Conservation (phyloP, 192 early-diverging fungal genomes). For the Lobosporangium transversale region DNA sequence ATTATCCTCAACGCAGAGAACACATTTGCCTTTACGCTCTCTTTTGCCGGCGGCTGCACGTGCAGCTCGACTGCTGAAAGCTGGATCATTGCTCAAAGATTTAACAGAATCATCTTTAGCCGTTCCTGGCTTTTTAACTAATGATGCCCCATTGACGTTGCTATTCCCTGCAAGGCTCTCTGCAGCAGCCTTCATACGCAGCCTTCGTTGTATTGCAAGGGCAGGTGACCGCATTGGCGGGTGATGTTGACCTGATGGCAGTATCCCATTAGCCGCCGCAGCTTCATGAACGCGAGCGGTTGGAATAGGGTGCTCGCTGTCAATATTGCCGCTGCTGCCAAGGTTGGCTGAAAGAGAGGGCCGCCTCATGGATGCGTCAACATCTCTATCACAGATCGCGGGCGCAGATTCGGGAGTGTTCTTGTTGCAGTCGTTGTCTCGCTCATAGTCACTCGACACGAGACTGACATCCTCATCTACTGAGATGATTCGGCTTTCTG, state of each 20-base stretch:
- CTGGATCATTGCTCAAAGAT: conserved; percentile 20
- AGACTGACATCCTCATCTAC: conserved; percentile 11
- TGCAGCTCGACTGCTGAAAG: conserved; percentile 20
- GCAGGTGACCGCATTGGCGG: not conserved
- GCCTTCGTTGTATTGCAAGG: not conserved
- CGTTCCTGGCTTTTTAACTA: not conserved
- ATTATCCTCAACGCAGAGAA: conserved; percentile 60
- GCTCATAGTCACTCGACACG: conserved; percentile 34
- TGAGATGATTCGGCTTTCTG: conserved; percentile 13
- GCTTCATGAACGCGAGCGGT: not conserved
- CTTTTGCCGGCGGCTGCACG: conserved; percentile 37
- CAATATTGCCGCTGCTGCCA: no score
- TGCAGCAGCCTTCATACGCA: not conserved
- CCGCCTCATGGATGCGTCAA: conserved; percentile 1
- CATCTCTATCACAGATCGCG: no score
- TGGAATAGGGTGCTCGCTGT: no score
- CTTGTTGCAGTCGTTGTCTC: conserved; percentile 33
- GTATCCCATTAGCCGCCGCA: not conserved
- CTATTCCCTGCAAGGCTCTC: not conserved
- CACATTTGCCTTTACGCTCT: conserved; percentile 27
- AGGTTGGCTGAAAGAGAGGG: not conserved
- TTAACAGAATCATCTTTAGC: conserved; percentile 1
- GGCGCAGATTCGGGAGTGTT: conserved; percentile 28
- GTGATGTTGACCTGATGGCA: not conserved
- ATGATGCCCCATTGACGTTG: not conserved